Evolutionary conservation across 257 asterid genomes (phyloP), one percentile per base, ranked within the genome.

Genomic region (Solanum bulbocastanum): DNA sequence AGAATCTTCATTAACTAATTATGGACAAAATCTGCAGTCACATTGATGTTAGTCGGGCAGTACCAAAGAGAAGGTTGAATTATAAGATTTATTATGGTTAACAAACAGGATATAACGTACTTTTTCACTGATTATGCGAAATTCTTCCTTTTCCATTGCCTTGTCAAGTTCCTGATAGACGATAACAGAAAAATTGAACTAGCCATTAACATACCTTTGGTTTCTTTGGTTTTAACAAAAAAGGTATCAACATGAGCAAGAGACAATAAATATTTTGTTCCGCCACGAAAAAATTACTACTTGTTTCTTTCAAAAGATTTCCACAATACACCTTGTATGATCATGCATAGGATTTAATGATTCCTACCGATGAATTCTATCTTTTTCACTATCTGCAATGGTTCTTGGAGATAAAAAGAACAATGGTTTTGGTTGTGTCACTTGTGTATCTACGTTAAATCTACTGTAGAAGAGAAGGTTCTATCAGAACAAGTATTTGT

Each of bases 131-230:
- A 86, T 8, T 35, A 86, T n/a, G 73, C 69, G 84, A 52, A 86
- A 73, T 52, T 73, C 88, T 86, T 73, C 88, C 58, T 73, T 86
- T 30, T 73, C 73, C 88, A 73, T 86, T 7, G 88, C 85, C 83
- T 86, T 73, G n/a, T 73, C 88, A 49, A 86, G 33, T 49, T 86
- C 88, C 88, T 86, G 46, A 72, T 2, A 46, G 52, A 22, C 27
- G 30, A 73, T 22, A 73, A 49, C 52, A 46, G 30, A 81, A 79
- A 56, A 30, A 81, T 25, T 30, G 44, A 81, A 81, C 69, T 30
- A 46, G 68, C 30, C 30, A 10, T 81, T 49, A 85, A 68, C 32
- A 8, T 27, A 40, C 42, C 82, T 85, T 25, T n/a, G 36, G 14
- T 10, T 73, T 35, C 82, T 85, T 25, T n/a, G 36, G 14, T 10